These are phyloP conservation scores for Huntiella omanensis DNA, from an alignment of 2,329 filamentous ascomycete species.

Conservation along the genomic window DNA sequence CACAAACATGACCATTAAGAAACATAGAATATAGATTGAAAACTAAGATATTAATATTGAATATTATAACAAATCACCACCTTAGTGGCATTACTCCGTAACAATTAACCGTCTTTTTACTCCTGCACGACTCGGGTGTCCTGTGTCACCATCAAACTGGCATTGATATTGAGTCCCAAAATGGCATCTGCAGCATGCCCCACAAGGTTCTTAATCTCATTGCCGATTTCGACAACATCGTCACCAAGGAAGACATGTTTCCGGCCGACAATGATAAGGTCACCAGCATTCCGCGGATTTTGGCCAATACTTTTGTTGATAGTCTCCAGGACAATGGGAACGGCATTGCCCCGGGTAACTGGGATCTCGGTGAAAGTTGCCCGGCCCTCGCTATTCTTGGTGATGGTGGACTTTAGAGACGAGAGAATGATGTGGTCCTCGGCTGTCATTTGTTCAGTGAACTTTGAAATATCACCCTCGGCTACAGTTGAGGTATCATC, in stretches of 20 bases:
- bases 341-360: conserved; percentile 4
- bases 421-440: conserved; percentile 7
- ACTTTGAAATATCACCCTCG: neutral
- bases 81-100: neutral
- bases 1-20: neutral
- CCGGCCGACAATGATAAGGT: conserved; percentile 7
- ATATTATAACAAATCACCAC: neutral
- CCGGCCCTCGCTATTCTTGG: neutral
- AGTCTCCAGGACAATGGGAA: conserved; percentile 1
- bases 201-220: conserved; percentile 9
- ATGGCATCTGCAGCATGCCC: conserved; percentile 4
- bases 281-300: conserved; percentile 10
- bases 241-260: conserved; percentile 5
- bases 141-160: conserved; percentile 8
- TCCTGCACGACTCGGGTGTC: neutral
- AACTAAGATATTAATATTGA: neutral
- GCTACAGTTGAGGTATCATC: conserved; percentile 4
- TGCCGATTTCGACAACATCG: conserved; percentile 2
- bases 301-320: conserved; percentile 1
- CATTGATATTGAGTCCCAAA: conserved; percentile 2
- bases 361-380: conserved; percentile 6
- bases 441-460: conserved; percentile 4
- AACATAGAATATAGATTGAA: neutral
- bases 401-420: conserved; percentile 7
- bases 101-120: neutral